Base-by-base conservation (phyloP, 441 rosid species). In the Gossypium schwendimanii region DNA sequence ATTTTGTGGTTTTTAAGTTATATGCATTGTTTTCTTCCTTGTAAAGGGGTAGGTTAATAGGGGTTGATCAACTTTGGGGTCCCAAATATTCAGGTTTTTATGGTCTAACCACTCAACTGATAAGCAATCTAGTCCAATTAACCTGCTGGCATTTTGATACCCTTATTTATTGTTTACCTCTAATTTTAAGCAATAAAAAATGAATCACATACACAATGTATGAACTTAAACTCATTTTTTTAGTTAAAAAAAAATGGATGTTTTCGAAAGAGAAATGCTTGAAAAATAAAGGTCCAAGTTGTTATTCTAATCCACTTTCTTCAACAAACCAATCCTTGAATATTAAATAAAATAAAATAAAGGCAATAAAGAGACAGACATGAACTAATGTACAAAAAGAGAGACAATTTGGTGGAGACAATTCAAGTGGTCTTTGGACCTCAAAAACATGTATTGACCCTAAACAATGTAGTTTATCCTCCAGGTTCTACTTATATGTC, bases 381-480 rank as follows among this genome's bases (percentile, higher is more conserved):
- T 59, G 70, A 59, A 75, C 62, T 70, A 76, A 63, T 44, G 47
- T 65, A 70, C 84, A 80, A 73, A 80, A 77, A 68, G 7, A 47
- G 73, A 62, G 70, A 76, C 45, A 76, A 71, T 61, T 64, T 76
- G 79, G 76, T 28, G 31, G 39, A 77, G 74, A 58, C 76, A 67
- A 75, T 69, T 76, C 68, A 73, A 75, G 75, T 2, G 17, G 59
- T 70, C 52, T 55, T 21, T 28, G 58, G 23, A 50, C 39, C 76
- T 36, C 15, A 4, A 24, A 18, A 33, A 33, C 39, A 33, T 50
- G 5, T 47, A 6, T 54, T 73, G 84, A 77, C 83, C 70, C 66
- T 64, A 74, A 77, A 33, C 26, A 6, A 52, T 10, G 76, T 14
- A 63, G 17, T 71, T 62, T 12, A 3, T 49, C 24, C 57, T 67